Conservation (phyloP, 2,329 filamentous ascomycete genomes). For the Colletotrichum truncatum region DNA sequence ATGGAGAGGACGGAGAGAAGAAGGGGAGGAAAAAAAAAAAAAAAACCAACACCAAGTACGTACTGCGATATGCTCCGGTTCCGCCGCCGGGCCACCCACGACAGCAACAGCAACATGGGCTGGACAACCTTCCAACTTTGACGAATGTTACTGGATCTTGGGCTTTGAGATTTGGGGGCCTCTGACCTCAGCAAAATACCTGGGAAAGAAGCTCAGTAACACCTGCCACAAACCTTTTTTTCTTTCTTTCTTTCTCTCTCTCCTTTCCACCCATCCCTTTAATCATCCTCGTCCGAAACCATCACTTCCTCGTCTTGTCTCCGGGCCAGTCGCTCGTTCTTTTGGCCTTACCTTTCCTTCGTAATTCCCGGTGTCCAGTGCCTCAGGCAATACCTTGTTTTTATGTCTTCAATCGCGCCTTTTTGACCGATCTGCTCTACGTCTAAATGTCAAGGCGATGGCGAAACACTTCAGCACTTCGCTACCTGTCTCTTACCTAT, state of each 20-base stretch:
- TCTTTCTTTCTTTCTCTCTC: no score
- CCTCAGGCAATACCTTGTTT: conserved; percentile 7
- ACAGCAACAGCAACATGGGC: neutral
- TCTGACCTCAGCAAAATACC: conserved; percentile 1
- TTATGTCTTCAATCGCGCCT: neutral
- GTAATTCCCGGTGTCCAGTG: neutral
- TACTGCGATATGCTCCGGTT: conserved; percentile 19
- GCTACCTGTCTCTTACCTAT: conserved; percentile 21
- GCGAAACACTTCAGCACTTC: conserved; percentile 24
- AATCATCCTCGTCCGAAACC: conserved; percentile 10
- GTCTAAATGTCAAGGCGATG: conserved; percentile 8
- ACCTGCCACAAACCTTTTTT: no score
- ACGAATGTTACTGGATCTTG: conserved; percentile 10
- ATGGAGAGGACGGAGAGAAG: neutral
- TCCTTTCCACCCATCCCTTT: neutral
- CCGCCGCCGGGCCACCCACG: conserved; percentile 8
- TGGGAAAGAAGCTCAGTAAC: neutral
- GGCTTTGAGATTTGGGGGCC: neutral
- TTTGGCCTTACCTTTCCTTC: conserved; percentile 1
- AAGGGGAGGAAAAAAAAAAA: no score
- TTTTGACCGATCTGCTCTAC: neutral
- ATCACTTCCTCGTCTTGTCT: neutral
- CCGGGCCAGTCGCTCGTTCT: neutral
- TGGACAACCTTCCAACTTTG: neutral
- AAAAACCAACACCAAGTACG: conserved; percentile 16